These are phyloP conservation scores for Penicillium salamii DNA, from an alignment of 495 filamentous ascomycete species.

Conservation along the genomic window DNA sequence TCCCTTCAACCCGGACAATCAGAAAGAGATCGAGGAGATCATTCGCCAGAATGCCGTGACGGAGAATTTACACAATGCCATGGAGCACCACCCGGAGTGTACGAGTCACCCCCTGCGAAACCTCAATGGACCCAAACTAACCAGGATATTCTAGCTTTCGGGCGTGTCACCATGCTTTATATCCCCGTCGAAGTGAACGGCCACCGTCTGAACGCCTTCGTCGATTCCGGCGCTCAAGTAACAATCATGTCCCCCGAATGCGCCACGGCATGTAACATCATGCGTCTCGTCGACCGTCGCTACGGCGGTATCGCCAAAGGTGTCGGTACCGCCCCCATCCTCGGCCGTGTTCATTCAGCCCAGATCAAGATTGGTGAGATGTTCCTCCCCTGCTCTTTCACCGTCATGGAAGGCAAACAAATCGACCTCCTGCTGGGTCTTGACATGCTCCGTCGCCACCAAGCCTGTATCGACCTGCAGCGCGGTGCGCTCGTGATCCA, in stretches of 20 bases:
- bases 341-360: conserved; percentile 91
- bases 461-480: conserved; percentile 84
- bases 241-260: conserved; percentile 98
- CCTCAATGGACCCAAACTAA: conserved; percentile 14
- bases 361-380: conserved; percentile 88
- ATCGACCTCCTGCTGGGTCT: conserved; percentile 93
- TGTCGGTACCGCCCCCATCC: conserved; percentile 89
- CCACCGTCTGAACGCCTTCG: conserved; percentile 88
- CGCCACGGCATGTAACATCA: conserved; percentile 89
- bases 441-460: conserved; percentile 94
- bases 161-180: conserved; percentile 90
- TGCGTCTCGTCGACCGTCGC: conserved; percentile 91
- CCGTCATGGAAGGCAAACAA: conserved; percentile 99
- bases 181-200: conserved; percentile 95
- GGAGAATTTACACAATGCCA: conserved; percentile 90
- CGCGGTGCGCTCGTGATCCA: conserved; percentile 81
- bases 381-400: conserved; percentile 90
- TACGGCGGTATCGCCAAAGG: conserved; percentile 89
- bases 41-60: conserved; percentile 91
- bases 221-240: conserved; percentile 95
- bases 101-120: conserved; percentile 18
- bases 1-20: conserved; percentile 86
- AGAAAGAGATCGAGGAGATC: conserved; percentile 92
- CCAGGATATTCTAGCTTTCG: conserved; percentile 66
- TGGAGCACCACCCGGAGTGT: conserved; percentile 98